Percentiles rank a stretch among this genome's conserved stretches.
Evolutionary conservation across 305 asterid species (phyloP).

Genomic region (Petunia hybrid): DNA sequence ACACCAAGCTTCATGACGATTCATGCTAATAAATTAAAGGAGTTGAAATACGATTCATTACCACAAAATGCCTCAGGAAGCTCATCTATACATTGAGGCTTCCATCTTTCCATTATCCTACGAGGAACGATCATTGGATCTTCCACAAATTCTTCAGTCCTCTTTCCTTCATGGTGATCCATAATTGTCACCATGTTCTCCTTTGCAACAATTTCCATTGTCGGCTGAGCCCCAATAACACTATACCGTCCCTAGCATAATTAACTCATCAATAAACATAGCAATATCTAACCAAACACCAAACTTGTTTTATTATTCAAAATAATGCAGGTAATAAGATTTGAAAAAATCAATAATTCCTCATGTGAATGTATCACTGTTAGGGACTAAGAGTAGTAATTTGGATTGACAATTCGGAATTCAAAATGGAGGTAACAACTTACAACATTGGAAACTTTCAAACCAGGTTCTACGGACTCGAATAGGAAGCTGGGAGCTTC

Average conservation of each 20-base stretch:
- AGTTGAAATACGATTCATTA: slow-evolving; percentile 40
- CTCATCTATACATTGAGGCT: slow-evolving; percentile 86
- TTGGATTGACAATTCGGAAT: neutral
- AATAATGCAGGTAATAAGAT: neutral
- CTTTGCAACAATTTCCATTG: slow-evolving; percentile 94
- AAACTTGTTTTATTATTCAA: neutral
- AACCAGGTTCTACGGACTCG: slow-evolving; percentile 63
- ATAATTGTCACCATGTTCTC: slow-evolving; percentile 80
- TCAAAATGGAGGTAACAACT: slow-evolving; percentile 19
- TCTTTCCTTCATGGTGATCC: slow-evolving; percentile 74
- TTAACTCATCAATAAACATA: slow-evolving; percentile 39
- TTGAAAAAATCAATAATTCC: neutral
- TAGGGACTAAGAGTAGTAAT: slow-evolving; percentile 3
- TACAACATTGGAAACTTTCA: slow-evolving; percentile 34
- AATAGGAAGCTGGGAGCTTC: slow-evolving; percentile 55
- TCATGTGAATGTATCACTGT: neutral
- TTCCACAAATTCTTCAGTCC: slow-evolving; percentile 68
- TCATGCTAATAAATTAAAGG: neutral
- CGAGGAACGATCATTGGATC: slow-evolving; percentile 95
- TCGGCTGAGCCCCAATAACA: slow-evolving; percentile 96
- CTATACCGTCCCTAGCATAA: slow-evolving; percentile 88
- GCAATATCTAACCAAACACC: neutral
- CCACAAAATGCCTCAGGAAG: slow-evolving; percentile 98
- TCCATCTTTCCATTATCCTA: slow-evolving; percentile 90
- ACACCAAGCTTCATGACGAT: slow-evolving; percentile 7